Conservation (phyloP, 805 yeast species). For the Scheffersomyces amazonensis region DNA sequence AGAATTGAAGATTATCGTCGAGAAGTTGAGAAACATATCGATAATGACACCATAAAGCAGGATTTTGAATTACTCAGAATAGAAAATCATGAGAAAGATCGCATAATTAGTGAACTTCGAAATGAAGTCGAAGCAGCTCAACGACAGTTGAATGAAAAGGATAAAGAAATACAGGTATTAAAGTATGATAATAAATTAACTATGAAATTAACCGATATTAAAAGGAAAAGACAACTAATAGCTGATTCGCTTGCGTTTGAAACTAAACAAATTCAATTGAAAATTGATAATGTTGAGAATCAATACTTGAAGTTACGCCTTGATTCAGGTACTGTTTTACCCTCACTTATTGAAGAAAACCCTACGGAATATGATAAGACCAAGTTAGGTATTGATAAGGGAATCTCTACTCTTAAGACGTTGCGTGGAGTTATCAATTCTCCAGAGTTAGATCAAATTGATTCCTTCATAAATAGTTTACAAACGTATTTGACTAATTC, state of each 20-base stretch:
- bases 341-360: neutral
- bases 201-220: neutral
- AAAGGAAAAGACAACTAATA: neutral
- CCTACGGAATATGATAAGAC: neutral
- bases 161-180: neutral
- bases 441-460: neutral
- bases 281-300: neutral
- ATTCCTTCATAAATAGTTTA: neutral
- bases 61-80: neutral
- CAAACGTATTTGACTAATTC: neutral
- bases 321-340: neutral
- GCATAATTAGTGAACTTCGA: neutral
- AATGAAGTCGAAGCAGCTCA: neutral
- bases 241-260: neutral
- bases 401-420: neutral
- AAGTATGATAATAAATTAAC: neutral
- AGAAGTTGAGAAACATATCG: neutral
- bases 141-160: neutral
- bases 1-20: constrained; percentile 1
- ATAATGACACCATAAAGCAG: neutral
- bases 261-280: neutral
- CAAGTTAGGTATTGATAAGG: neutral
- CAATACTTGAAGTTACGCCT: neutral
- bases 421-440: neutral
- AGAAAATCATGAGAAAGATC: neutral